Base-by-base conservation (phyloP, 1,284 basidiomycete genomes). In the Apiotrichum gracile region DNA sequence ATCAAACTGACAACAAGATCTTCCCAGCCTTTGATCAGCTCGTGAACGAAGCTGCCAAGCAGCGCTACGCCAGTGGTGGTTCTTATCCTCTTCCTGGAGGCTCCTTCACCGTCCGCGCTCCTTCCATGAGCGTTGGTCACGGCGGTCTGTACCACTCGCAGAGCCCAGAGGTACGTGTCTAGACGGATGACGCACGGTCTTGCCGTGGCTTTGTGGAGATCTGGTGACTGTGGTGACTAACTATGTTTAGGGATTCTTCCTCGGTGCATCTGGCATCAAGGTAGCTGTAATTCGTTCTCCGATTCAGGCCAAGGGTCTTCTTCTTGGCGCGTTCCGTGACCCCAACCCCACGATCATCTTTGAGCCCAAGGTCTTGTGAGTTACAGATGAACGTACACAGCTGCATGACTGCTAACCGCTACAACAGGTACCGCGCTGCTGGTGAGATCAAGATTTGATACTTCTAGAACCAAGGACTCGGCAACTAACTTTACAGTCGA, bases 41-140 rank as follows among this genome's bases (percentile, higher is more conserved):
- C 33, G 91, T 97, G 44, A 97, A 96, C 65, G 92, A 97, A 76
- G 92, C 91, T 2, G 91, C 93, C 37, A 97, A 97, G 75, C 85
- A 88, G 64, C 81, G 89, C 43, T 97, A 91, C 69, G 86, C 91
- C 16, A 90, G 88, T 14, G 90, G 88, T 19, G 90, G 91, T 0
- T 80, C 83, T 50, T 94, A 85, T 74, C 70, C 72, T 6, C 62
- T 65, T 4, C 45, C 53, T 2, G 87, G 85, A 6, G 92, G 93
- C 12, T 84, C 83, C 1, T 77, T 97, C 39, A 97, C 93, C 1
- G 83, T 97, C 48, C 84, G 92, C 10, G 85, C 87, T 14, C 91
- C 91, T 1, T 85, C 85, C 17, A 91, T 91, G 84, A 84, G 88
- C 14, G 91, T 94, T 63, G 91, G 91, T 1, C 91, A 94, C 69